phyloP scores from a whole-genome alignment of 352 stramenopile genomes.

The Globisporangium recalcitrans region DNA sequence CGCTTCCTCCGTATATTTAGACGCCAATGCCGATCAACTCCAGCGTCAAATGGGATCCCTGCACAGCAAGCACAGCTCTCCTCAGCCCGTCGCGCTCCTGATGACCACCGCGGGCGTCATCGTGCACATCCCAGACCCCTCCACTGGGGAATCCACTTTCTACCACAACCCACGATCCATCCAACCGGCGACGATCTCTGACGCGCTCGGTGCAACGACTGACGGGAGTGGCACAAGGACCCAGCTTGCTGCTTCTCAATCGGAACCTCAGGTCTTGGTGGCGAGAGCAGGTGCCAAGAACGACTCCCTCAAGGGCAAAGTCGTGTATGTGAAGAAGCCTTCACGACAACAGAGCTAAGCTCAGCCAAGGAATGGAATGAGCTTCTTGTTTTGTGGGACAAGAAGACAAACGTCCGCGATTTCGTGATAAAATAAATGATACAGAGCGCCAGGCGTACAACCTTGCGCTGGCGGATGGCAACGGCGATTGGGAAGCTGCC shows the following conservation, averaged over 20 bases:
- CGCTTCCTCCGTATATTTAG: slow-evolving; percentile 15
- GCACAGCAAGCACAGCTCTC: slow-evolving; percentile 24
- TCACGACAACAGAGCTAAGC: slow-evolving; percentile 11
- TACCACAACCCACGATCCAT: slow-evolving; percentile 40
- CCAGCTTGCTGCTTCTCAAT: neutral
- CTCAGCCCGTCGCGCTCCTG: slow-evolving; percentile 35
- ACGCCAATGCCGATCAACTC: neutral
- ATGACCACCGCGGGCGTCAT: slow-evolving; percentile 48
- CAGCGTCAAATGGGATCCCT: slow-evolving; percentile 26
- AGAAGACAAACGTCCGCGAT: neutral
- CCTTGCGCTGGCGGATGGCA: too few species aligned
- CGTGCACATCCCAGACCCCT: slow-evolving; percentile 27
- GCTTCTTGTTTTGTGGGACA: neutral
- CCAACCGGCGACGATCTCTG: slow-evolving; percentile 9
- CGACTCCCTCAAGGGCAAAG: slow-evolving; percentile 36
- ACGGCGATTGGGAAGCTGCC: too few species aligned
- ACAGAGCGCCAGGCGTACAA: too few species aligned
- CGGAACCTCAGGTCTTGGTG: slow-evolving; percentile 21
- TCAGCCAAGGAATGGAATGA: neutral
- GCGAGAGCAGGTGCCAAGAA: slow-evolving; percentile 40
- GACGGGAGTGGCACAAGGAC: too few species aligned
- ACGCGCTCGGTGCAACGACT: slow-evolving; percentile 4
- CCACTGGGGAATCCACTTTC: slow-evolving; percentile 27
- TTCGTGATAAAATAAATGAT: neutral
- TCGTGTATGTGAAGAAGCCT: slow-evolving; percentile 60